A percentile compares a stretch with the other conserved stretches of the same genome.
These are phyloP conservation scores for Apiotrichum gracile DNA, from an alignment of 1,284 basidiomycete species.

Conservation along the genomic window DNA sequence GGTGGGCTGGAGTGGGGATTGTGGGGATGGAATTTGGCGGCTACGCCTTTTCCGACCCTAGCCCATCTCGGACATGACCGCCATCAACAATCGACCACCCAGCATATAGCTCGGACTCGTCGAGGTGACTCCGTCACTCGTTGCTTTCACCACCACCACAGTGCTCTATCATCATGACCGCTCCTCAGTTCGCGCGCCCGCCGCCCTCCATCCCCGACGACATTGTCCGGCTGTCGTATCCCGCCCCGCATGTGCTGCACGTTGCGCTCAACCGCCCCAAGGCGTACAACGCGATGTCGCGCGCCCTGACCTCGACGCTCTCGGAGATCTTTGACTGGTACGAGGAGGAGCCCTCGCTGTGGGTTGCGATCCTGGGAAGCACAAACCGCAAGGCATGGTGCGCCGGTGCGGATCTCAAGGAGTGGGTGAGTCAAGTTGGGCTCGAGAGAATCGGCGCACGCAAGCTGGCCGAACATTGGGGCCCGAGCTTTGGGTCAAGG, in stretches of 20 bases:
- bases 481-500: too few species aligned
- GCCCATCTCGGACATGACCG: too few species aligned
- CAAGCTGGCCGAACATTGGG: too few species aligned
- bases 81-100: too few species aligned
- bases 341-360: constrained; percentile 12
- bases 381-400: constrained; percentile 14
- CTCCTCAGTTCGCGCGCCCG: not conserved
- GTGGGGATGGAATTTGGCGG: too few species aligned
- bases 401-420: constrained; percentile 16
- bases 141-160: not conserved
- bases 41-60: too few species aligned
- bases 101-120: too few species aligned
- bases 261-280: constrained; percentile 20
- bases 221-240: constrained; percentile 9
- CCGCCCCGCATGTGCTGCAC: constrained; percentile 12
- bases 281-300: constrained; percentile 16
- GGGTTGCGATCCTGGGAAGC: constrained; percentile 10
- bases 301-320: constrained; percentile 8
- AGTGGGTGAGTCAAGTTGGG: constrained; percentile 14
- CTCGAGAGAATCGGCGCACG: too few species aligned
- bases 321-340: constrained; percentile 15
- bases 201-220: constrained; percentile 10
- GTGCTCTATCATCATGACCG: too few species aligned
- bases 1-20: too few species aligned
- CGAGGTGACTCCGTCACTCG: too few species aligned